Base-by-base conservation (phyloP, 192 early-diverging fungal species). In the Pilobolus umbonatus region DNA sequence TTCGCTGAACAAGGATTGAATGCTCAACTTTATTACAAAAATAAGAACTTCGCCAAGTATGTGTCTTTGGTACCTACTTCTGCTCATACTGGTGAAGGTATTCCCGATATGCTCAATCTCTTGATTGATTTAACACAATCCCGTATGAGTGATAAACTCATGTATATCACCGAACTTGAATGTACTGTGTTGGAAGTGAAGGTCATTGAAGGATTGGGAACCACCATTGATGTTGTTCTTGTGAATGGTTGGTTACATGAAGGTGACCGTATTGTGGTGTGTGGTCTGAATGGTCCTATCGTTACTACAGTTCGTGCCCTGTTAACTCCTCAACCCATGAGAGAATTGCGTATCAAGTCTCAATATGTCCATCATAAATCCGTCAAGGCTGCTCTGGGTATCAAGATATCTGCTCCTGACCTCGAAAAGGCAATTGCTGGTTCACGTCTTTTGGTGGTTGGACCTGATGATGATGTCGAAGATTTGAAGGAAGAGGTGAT, bases 181-280 rank as follows among this genome's bases (percentile, higher is more conserved):
- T 95, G 94, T 81, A 98, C 97, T 17, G 94, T 99, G 35, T 71
- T 99, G 59, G 97, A 99, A 82, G 97, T 99, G 65, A 99, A 99
- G 82, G 95, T 96, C 11, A 85, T 98, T 67, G 97, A 99, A 78
- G 97, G 97, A 65, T 82, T 94, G 40, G 96, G 96, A 56, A 98
- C 94, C 0, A 98, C 97, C 2, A 92, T 98, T 52, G 97, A 99
- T 75, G 95, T 98, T 24, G 78, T 99, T 24, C 79, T 99, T 39
- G 92, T 91, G 7, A 99, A 99, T 77, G 92, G 92, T 69, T 85
- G 92, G 36, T 73, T 99, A 61, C 80, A 88, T 60, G 95, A 99
- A 80, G 94, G 95, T 34, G 97, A 99, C 69, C 84, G 87, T 36
- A 98, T 99, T 57, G 89, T 93, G 5, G 67, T 99, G 21, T 98